Evolutionary conservation across 805 yeast species (phyloP), one percentile per base, ranked within the genome.

Genomic region (Candida sithepensis): DNA sequence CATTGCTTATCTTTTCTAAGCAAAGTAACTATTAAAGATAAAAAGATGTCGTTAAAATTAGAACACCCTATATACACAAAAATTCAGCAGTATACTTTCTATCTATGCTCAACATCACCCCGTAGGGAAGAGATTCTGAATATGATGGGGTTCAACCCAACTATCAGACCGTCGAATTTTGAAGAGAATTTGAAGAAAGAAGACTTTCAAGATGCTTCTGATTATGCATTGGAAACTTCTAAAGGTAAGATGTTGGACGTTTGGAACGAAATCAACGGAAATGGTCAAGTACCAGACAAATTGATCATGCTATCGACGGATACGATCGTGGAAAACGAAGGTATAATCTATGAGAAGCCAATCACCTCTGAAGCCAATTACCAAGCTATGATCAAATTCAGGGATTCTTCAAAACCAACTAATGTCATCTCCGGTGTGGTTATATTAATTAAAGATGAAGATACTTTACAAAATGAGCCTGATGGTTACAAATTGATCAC

Each of bases 61-160:
- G 47, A 58, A 2, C 68, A 68, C 49, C 67, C 73, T 10, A 54
- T 72, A 4, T 66, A 61, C 49, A 51, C 59, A 1, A 57, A 54
- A 38, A 39, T 67, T 8, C 12, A 44, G 4, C 41, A 47, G 37
- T 59, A 57, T 42, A 42, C 52, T 3, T 68, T 91, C 22, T 69
- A 88, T 4, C 72, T 92, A 6, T 97, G 96, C 0, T 88, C 96
- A 2, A 77, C 86, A 1, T 91, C 97, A 0, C 92, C 95, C 2
- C 73, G 97, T 50, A 70, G 99, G 48, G 66, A 70, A 45, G 88
- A 87, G 47, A 84, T 94, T n/a, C 58, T 94, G 24, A 59, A 64
- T 4, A 80, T 84, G 54, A 63, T 85, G 62, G 84, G 84, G 0
- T 65, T 85, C 33, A 42, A 61, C 0, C 60, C 77, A 8, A 56